Evolutionary conservation across 805 yeast species (phyloP).

Genomic region (Saccharomycopsis sp.): DNA sequence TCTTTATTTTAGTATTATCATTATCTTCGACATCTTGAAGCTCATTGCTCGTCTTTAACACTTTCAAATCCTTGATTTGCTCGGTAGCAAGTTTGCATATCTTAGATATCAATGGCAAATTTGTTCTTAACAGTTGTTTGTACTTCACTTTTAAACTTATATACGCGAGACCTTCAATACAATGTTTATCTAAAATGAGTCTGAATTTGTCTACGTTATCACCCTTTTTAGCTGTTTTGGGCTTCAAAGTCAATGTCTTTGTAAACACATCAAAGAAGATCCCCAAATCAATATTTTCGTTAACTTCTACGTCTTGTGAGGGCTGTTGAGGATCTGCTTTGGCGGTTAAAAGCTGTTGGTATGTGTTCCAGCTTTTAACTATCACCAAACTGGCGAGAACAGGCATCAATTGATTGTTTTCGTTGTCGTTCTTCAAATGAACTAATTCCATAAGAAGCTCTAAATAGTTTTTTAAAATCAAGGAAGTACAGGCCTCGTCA

Average conservation of each 20-base stretch:
- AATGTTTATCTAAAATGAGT: slow-evolving; percentile 7
- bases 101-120: slow-evolving; percentile 28
- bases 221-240: not conserved
- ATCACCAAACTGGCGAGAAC: slow-evolving; percentile 13
- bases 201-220: not conserved
- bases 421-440: not conserved
- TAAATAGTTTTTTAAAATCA: slow-evolving; percentile 12
- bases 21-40: not conserved
- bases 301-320: not conserved
- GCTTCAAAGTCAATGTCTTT: not conserved
- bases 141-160: slow-evolving; percentile 32
- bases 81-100: slow-evolving; percentile 21
- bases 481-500: slow-evolving; percentile 11
- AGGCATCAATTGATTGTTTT: not conserved
- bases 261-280: not conserved
- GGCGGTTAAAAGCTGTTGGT: slow-evolving; percentile 7
- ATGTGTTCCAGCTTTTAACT: slow-evolving; percentile 20
- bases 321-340: not conserved
- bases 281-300: not conserved
- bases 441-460: slow-evolving; percentile 7
- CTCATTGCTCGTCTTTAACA: slow-evolving; percentile 16
- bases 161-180: slow-evolving; percentile 32
- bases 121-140: slow-evolving; percentile 32
- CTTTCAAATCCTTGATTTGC: slow-evolving; percentile 4
- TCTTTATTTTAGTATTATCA: not conserved